These are phyloP conservation scores for Fusarium scirpi DNA, from an alignment of 2,329 filamentous ascomycete genomes.

Conservation along the genomic window DNA sequence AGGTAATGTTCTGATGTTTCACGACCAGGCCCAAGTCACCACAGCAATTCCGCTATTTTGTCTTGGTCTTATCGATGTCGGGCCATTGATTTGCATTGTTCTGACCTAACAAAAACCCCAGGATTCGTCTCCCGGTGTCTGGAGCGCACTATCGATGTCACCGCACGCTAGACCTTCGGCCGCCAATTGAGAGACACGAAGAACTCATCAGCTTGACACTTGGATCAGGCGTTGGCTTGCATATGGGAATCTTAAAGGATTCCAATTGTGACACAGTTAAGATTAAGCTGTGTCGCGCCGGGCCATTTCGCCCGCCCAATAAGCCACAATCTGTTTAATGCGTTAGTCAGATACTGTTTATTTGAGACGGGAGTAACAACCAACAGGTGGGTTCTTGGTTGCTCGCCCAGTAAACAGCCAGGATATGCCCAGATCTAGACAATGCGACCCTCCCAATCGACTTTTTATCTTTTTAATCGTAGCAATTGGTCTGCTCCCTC, in stretches of 20 bases:
- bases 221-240: not conserved
- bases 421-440: not conserved
- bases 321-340: not conserved
- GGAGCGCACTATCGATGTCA: not conserved
- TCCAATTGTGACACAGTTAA: not conserved
- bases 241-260: not conserved
- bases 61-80: not conserved
- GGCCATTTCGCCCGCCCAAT: not conserved
- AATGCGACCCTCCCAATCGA: not conserved
- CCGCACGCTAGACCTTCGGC: not conserved
- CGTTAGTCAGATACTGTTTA: not conserved
- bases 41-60: not conserved
- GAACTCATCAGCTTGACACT: not conserved
- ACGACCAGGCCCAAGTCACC: rapidly evolving
- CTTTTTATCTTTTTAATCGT: not conserved
- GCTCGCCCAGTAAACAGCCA: not conserved
- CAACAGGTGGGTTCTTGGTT: not conserved
- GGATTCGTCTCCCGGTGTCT: not conserved
- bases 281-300: not conserved
- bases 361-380: not conserved
- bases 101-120: not conserved
- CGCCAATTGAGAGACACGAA: not conserved
- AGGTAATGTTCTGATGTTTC: not conserved
- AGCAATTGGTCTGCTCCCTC: not conserved
- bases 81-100: not conserved